Base-by-base conservation (phyloP, 1,139 yeast genomes). In the Lodderomyces jiufengensis region DNA sequence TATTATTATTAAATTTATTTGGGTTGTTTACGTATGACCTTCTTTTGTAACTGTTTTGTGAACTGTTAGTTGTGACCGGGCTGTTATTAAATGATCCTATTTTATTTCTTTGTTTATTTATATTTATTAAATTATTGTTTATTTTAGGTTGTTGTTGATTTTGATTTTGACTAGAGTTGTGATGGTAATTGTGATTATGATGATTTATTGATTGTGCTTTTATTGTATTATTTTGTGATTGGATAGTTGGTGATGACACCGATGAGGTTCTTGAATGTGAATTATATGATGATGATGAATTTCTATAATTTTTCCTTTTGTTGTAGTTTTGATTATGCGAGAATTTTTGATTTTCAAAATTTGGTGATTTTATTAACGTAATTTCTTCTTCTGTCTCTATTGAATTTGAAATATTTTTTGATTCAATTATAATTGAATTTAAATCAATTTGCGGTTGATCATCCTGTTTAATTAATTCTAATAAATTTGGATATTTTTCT, bases 401-500 rank as follows among this genome's bases (percentile, higher is more conserved):
- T n/a, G 65, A 58, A n/a, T 54, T 50, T 31, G 66, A 52, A 1
- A 63, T 55, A 29, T 63, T 68, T 36, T 53, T 61, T 3, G 70
- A 52, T 28, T 67, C 69, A 28, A 43, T 48, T 40, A 67, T 54
- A 22, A 69, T 44, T 14, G 57, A 63, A 24, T 62, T 66, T 31
- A 69, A 46, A 40, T 67, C 66, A 18, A 67, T 47, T 16, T 59
- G 61, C 21, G 52, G 47, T 31, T 57, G 50, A 29, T 61, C 63
- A 29, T 57, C 61, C 36, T 51, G 49, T 26, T 47, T 38, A 11
- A 67, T 46, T 38, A 54, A 59, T 8, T 57, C 58, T 34, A 49
- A 54, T 32, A 69, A 51, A 39, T 68, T 73, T 4, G 75, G 74
- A 42, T 59, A 48, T 41, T 64, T 66, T 9, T 48, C 62, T 16